Evolutionary conservation across 2,329 filamentous ascomycete species (phyloP), one percentile per base, ranked within the genome.

Genomic region (Colletotrichum liriopes): DNA sequence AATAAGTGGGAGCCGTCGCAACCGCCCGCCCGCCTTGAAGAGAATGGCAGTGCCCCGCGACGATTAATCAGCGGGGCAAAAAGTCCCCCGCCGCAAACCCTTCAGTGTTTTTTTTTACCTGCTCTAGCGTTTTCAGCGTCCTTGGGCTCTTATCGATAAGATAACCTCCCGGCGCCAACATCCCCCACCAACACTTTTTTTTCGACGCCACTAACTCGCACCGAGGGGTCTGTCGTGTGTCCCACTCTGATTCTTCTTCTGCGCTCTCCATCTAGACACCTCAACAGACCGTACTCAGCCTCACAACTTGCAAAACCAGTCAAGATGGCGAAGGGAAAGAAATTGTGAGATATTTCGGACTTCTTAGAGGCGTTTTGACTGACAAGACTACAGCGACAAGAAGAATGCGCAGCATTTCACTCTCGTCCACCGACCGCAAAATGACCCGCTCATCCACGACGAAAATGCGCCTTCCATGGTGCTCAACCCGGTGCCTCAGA

Each of bases 381-480:
- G 37, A 81, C 77, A 74, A 72, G 64, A 71, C 71, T 56, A n/a
- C 73, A 90, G 87, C 77, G 84, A 98, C 87, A 98, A 98, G 86
- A 97, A 98, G 84, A 93, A 90, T 73, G 95, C 96, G 77, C 93
- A 94, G 81, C 96, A 95, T 84, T 98, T 97, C 84, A 93, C 93
- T 77, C 93, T 99, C 81, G 94, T 98, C 78, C 94, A 98, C 85
- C 94, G 96, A 79, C 94, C 96, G 43, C 97, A 99, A 84, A 94
- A 98, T 90, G 96, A 99, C 82, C 96, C 97, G 58, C 91, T 96
- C 78, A 98, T 99, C 81, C 93, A 99, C 88, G 95, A 99, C 86
- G 89, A 93, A 78, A 89, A 92, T 78, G 95, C 94, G 66, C 93
- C 96, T 60, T 92, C 94, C 76, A 96, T 98, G 91, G 93, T 99